A percentile compares a stretch with the other conserved stretches of the same genome.
These are phyloP conservation scores for Tillandsia leiboldiana DNA, from an alignment of 176 grass and related monocot species.

Conservation along the genomic window DNA sequence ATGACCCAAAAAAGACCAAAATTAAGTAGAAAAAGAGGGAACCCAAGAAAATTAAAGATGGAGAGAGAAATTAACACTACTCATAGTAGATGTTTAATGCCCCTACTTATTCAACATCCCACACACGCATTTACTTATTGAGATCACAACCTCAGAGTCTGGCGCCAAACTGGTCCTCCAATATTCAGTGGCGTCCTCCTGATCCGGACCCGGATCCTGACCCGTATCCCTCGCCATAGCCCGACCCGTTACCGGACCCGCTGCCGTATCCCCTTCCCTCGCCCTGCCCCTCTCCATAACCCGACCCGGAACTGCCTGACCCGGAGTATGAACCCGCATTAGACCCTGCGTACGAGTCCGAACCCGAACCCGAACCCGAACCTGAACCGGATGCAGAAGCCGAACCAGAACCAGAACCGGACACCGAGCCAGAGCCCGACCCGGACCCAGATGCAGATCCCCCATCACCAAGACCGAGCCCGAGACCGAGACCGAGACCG, in stretches of 20 bases:
- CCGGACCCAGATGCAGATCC: slow-evolving; percentile 8
- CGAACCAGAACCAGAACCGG: slow-evolving; percentile 13
- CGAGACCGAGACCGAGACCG: slow-evolving; percentile 20
- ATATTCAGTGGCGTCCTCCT: neutral
- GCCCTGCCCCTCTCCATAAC: slow-evolving; percentile 18
- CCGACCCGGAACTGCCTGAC: slow-evolving; percentile 13
- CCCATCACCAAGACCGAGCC: neutral
- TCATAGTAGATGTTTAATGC: too few relatives aligned
- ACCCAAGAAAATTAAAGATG: too few relatives aligned
- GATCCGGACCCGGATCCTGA: neutral
- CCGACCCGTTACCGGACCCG: neutral
- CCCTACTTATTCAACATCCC: too few relatives aligned
- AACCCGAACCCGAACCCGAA: slow-evolving; percentile 27
- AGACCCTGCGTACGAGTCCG: slow-evolving; percentile 35
- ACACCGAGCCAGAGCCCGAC: slow-evolving; percentile 28
- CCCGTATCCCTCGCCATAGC: slow-evolving; percentile 21
- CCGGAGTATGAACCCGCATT: slow-evolving; percentile 22
- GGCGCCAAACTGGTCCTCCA: neutral
- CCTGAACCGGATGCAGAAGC: slow-evolving; percentile 14
- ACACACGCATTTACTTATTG: too few relatives aligned
- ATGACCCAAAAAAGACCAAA: too few relatives aligned
- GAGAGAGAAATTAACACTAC: too few relatives aligned
- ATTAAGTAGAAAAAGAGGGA: too few relatives aligned
- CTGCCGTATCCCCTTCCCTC: slow-evolving; percentile 8
- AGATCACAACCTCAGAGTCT: too few relatives aligned